Percentiles rank a stretch among this genome's conserved stretches.
These are phyloP conservation scores for Rosa hybrid DNA, from an alignment of 331 rosid genomes.

Conservation along the genomic window DNA sequence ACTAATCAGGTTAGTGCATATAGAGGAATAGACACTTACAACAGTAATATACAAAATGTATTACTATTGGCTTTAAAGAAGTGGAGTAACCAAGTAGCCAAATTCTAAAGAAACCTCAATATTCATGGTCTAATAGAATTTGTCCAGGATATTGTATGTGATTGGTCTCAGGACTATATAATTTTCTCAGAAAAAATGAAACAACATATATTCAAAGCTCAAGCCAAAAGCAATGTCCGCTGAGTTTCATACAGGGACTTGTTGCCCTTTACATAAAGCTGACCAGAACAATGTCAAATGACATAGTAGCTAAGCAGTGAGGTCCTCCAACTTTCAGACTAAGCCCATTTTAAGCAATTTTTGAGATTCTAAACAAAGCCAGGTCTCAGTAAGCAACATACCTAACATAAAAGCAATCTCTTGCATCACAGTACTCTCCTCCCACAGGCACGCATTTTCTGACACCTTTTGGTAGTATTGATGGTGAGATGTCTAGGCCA, in stretches of 20 bases:
- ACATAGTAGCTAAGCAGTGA: background rate
- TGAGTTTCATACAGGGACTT: background rate
- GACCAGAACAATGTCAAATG: background rate
- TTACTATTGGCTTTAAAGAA: background rate
- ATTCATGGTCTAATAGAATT: background rate
- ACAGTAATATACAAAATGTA: background rate
- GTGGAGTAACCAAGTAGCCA: background rate
- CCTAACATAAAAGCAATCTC: background rate
- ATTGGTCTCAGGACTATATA: background rate
- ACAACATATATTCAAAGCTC: background rate
- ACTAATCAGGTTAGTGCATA: background rate
- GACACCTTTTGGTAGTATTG: background rate
- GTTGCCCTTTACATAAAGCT: background rate
- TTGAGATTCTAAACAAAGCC: constrained; percentile 3
- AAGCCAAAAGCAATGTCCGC: background rate
- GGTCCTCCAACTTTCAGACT: constrained; percentile 8
- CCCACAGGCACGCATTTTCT: background rate
- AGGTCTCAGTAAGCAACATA: background rate
- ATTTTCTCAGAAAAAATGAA: background rate
- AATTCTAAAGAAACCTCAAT: background rate
- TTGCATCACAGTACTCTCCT: background rate
- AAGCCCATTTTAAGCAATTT: background rate
- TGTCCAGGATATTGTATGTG: background rate
- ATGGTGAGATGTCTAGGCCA: background rate
- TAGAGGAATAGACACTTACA: background rate